These are phyloP conservation scores for Ogataea hybrid DNA, from an alignment of 1,139 yeast genomes.

Conservation along the genomic window DNA sequence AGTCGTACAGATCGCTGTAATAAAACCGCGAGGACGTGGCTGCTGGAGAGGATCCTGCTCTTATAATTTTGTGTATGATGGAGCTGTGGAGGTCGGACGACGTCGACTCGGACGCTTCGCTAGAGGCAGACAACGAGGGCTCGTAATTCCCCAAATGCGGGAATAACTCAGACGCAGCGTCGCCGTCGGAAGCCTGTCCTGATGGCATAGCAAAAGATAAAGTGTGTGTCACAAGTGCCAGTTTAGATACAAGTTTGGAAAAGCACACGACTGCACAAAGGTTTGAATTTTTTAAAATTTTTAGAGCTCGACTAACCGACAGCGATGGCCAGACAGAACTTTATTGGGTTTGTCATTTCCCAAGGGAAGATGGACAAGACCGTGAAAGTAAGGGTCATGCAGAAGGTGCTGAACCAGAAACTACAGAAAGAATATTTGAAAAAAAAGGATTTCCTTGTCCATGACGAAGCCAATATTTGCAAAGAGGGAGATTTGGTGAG, in stretches of 20 bases:
- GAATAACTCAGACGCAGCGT: conserved; percentile 2
- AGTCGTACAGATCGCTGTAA: conserved; percentile 28
- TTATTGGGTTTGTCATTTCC: conserved; percentile 88
- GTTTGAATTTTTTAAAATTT: conserved; percentile 1
- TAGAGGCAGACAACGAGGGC: too few species aligned
- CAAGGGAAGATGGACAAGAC: conserved; percentile 97
- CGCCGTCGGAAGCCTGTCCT: conserved; percentile 4
- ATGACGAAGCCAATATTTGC: conserved; percentile 89
- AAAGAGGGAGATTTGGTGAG: conserved; percentile 96
- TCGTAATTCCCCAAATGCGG: background rate
- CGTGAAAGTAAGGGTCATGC: conserved; percentile 87
- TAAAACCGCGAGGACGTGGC: conserved; percentile 18
- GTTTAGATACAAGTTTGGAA: background rate
- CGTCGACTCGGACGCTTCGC: background rate
- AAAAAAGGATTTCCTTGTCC: conserved; percentile 85
- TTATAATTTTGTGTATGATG: background rate
- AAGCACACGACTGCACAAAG: conserved; percentile 1
- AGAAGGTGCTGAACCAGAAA: conserved; percentile 61
- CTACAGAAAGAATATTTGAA: conserved; percentile 75
- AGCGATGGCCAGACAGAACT: conserved; percentile 85
- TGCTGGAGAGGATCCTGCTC: background rate
- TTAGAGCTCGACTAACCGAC: background rate
- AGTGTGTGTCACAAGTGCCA: background rate
- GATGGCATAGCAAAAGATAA: conserved; percentile 1
- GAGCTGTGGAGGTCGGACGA: conserved; percentile 6